Percentiles rank a stretch among this genome's conserved stretches.
Conservation (phyloP, 1,139 yeast genomes). For the Kodamaea derodonti region DNA sequence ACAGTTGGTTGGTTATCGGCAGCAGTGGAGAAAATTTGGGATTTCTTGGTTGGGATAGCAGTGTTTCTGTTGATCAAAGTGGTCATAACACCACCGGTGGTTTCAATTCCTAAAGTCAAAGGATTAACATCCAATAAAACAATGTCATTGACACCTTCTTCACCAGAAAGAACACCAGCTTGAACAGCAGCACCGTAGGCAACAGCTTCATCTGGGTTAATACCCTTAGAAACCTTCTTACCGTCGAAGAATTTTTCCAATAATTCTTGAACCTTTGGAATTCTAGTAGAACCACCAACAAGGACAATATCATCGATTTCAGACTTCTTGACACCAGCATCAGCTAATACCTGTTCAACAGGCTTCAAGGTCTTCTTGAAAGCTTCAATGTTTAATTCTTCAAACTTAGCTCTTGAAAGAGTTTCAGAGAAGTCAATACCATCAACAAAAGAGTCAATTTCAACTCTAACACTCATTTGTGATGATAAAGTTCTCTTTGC, state of each 20-base stretch:
- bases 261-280: slow-evolving; percentile 93
- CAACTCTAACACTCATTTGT: slow-evolving; percentile 85
- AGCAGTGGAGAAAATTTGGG: slow-evolving; percentile 46
- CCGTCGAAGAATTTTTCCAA: slow-evolving; percentile 86
- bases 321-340: slow-evolving; percentile 76
- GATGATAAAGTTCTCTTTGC: slow-evolving; percentile 93
- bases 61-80: slow-evolving; percentile 47
- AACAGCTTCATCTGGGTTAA: slow-evolving; percentile 81
- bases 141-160: slow-evolving; percentile 47
- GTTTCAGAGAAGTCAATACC: slow-evolving; percentile 95
- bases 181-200: slow-evolving; percentile 63
- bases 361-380: slow-evolving; percentile 91
- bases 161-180: slow-evolving; percentile 92
- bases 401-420: slow-evolving; percentile 91
- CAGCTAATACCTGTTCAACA: slow-evolving; percentile 88
- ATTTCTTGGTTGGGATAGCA: slow-evolving; percentile 46
- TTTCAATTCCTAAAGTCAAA: slow-evolving; percentile 48
- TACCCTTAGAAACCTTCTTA: slow-evolving; percentile 92
- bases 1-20: slow-evolving; percentile 49
- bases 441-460: slow-evolving; percentile 91
- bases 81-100: slow-evolving; percentile 49
- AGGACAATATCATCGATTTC: slow-evolving; percentile 89
- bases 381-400: slow-evolving; percentile 82
- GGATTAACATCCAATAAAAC: slow-evolving; percentile 49
- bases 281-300: slow-evolving; percentile 98